phyloP scores from a whole-genome alignment of 2,329 filamentous ascomycete genomes.

The Purpureocillium takamizusanense region DNA sequence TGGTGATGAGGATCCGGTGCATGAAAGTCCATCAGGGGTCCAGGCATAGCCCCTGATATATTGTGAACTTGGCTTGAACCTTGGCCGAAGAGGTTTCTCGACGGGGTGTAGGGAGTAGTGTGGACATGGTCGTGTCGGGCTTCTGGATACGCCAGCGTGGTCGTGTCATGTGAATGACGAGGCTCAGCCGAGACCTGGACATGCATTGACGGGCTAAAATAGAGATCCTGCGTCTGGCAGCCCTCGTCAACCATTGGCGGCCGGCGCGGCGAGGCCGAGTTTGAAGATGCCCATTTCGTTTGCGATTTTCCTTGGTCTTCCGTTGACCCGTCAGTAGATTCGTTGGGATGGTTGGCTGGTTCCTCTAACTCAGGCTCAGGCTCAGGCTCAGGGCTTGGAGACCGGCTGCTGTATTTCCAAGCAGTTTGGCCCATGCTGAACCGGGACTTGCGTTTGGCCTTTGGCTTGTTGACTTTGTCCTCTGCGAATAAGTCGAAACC shows the following conservation, averaged over 20 bases:
- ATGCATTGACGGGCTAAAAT: constrained; percentile 16
- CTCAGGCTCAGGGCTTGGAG: constrained; percentile 58
- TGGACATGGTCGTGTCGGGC: too few species aligned
- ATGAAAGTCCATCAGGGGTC: background rate
- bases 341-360: constrained; percentile 1
- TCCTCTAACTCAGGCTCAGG: constrained; percentile 20
- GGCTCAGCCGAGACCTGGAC: constrained; percentile 19
- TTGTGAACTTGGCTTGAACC: background rate
- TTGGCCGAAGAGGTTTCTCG: constrained; percentile 5
- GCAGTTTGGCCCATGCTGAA: constrained; percentile 56
- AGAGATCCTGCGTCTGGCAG: constrained; percentile 22
- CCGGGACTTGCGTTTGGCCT: constrained; percentile 55
- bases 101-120: background rate
- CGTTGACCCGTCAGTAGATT: constrained; percentile 8
- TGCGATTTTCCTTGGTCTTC: constrained; percentile 1
- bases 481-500: constrained; percentile 63
- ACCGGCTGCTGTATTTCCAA: constrained; percentile 68
- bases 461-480: constrained; percentile 26
- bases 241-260: constrained; percentile 25
- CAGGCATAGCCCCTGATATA: background rate
- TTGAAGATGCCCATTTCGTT: background rate
- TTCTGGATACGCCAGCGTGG: background rate
- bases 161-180: background rate
- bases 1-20: background rate
- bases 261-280: constrained; percentile 10